Evolutionary conservation across 2,329 filamentous ascomycete genomes (phyloP).

Genomic region (Aspergillus novofumigatus): DNA sequence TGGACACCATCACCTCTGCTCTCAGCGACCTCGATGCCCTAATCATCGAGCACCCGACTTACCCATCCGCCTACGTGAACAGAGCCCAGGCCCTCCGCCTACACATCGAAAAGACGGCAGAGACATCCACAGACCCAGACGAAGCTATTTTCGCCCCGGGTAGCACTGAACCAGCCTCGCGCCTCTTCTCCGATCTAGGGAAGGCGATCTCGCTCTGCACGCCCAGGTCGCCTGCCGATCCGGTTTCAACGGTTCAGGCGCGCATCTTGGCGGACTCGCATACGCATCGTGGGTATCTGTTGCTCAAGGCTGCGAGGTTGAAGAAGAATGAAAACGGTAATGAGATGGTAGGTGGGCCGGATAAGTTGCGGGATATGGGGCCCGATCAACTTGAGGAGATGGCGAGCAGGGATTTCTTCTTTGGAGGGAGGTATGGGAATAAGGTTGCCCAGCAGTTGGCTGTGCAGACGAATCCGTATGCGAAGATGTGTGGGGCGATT

Average conservation of each 20-base stretch:
- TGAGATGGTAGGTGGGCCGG: slow-evolving; percentile 16
- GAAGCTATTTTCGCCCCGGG: slow-evolving; percentile 22
- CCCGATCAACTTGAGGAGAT: slow-evolving; percentile 50
- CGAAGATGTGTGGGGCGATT: slow-evolving; percentile 59
- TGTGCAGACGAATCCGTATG: slow-evolving; percentile 59
- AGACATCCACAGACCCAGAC: slow-evolving; percentile 3
- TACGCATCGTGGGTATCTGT: slow-evolving; percentile 50
- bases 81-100: slow-evolving; percentile 49
- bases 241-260: slow-evolving; percentile 46
- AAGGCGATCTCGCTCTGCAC: slow-evolving; percentile 45
- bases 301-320: slow-evolving; percentile 35
- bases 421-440: slow-evolving; percentile 54
- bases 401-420: slow-evolving; percentile 52
- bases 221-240: slow-evolving; percentile 34
- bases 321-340: slow-evolving; percentile 10
- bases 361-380: slow-evolving; percentile 28
- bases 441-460: slow-evolving; percentile 54
- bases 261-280: slow-evolving; percentile 51
- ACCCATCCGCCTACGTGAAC: slow-evolving; percentile 54
- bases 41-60: slow-evolving; percentile 42
- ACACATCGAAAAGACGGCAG: slow-evolving; percentile 22
- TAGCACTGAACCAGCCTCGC: slow-evolving; percentile 16
- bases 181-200: slow-evolving; percentile 35
- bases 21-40: slow-evolving; percentile 41
- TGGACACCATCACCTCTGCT: slow-evolving; percentile 26